A percentile compares a stretch with the other conserved stretches of the same genome.
Evolutionary conservation across 2,329 filamentous ascomycete species (phyloP).

Genomic region (Beauveria rudraprayagi): DNA sequence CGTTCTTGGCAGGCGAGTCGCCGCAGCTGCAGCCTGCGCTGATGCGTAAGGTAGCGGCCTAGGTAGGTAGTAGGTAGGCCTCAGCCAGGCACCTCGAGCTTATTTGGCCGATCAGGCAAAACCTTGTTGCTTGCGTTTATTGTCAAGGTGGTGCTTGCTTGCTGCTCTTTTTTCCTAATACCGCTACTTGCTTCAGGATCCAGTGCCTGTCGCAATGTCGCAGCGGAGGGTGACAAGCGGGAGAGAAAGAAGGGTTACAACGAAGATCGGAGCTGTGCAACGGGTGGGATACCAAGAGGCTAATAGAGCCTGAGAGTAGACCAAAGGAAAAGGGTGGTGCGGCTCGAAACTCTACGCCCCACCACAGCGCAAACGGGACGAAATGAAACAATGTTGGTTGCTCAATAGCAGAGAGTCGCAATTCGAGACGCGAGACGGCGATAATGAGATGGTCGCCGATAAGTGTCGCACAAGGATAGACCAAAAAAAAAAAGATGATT

Average conservation of each 20-base stretch:
- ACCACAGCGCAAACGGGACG: background rate
- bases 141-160: background rate
- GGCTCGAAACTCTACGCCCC: slow-evolving; percentile 1
- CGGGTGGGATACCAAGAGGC: background rate
- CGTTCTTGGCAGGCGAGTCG: slow-evolving; percentile 2
- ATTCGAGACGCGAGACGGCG: background rate
- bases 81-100: background rate
- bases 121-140: background rate
- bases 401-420: background rate
- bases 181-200: background rate
- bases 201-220: background rate
- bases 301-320: background rate
- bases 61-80: background rate
- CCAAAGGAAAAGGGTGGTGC: background rate
- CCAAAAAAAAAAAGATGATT: too few species aligned
- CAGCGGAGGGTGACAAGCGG: background rate
- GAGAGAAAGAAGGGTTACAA: slow-evolving; percentile 2
- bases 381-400: background rate
- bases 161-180: background rate
- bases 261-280: background rate
- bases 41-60: too few species aligned
- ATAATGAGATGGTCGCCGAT: background rate
- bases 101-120: background rate
- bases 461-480: background rate
- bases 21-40: background rate